phyloP scores from a whole-genome alignment of 2,329 filamentous ascomycete genomes.

The Chrysoporthe cubensis region DNA sequence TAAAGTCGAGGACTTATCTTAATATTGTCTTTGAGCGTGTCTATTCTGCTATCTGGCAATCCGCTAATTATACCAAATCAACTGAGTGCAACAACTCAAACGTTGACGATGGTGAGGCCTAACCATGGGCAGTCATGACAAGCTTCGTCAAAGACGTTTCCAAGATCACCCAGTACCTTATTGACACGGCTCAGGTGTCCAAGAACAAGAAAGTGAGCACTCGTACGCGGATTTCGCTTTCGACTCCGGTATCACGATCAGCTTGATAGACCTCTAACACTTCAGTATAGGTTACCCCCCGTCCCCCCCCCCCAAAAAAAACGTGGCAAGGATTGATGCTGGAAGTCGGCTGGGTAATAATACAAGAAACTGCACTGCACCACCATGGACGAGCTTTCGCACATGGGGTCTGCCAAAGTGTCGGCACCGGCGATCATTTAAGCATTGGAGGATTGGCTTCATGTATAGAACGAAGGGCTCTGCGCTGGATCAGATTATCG shows the following conservation, averaged over 20 bases:
- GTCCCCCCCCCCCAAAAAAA: conserved; percentile 34
- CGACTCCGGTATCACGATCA: conserved; percentile 55
- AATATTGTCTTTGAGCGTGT: conserved; percentile 49
- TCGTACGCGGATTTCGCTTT: conserved; percentile 55
- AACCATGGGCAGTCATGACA: conserved; percentile 60
- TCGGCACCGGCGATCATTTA: conserved; percentile 62
- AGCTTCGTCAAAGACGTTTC: conserved; percentile 56
- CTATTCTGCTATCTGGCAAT: conserved; percentile 45
- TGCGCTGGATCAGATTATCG: conserved; percentile 57
- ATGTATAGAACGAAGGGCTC: conserved; percentile 62
- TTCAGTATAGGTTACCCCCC: conserved; percentile 54
- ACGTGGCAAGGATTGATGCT: conserved; percentile 57
- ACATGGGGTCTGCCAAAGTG: conserved; percentile 62
- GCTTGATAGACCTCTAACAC: conserved; percentile 51
- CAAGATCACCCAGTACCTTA: conserved; percentile 60
- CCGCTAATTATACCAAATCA: conserved; percentile 40
- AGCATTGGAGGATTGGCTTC: conserved; percentile 61
- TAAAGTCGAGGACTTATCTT: conserved; percentile 34
- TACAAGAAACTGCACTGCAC: conserved; percentile 54
- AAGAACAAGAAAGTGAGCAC: conserved; percentile 67
- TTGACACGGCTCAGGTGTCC: conserved; percentile 54
- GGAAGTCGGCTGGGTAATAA: conserved; percentile 57
- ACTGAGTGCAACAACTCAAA: conserved; percentile 53
- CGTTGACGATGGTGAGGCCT: conserved; percentile 54
- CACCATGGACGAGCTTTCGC: conserved; percentile 58